Evolutionary conservation across 495 filamentous ascomycete genomes (phyloP), one percentile per base, ranked within the genome.

Genomic region (Podospora sp.): DNA sequence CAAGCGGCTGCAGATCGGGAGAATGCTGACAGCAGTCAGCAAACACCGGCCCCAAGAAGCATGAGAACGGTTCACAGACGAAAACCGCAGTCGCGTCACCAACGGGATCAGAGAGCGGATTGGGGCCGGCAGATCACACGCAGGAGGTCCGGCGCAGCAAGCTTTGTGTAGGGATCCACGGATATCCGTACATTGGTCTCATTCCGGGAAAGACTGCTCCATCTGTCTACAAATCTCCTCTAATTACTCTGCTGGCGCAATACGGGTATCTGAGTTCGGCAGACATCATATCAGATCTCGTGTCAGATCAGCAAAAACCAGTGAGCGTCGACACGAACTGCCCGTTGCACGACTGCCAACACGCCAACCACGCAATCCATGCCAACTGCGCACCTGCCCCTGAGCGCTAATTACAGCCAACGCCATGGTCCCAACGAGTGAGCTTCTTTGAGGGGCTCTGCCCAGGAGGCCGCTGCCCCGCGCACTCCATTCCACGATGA

Each of bases 361-460:
- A 14, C 16, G 40, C 40, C 40, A 46, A 12, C 40, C n/a, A 46
- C 16, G 16, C 40, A 46, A 18, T 18, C 40, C 12, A 11, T 46
- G 40, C 40, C 40, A 46, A 46, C 40, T 6, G 40, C 9, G 40
- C 40, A 46, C 9, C 40, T 18, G 40, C 40, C 40, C 40, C 40
- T 46, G 40, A 46, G 40, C 40, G 40, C 40, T 46, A 46, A 46
- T 46, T 46, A 46, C 40, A 46, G 40, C 40, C 40, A 46, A 46
- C 40, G 40, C 40, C 40, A 6, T 11, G 16, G 16, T 18, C 16
- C 12, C 40, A 2, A 46, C 12, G 40, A 33, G 5, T 2, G 40
- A 11, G 40, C 11, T 46, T 46, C 40, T 46, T 46, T 2, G 11
- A 14, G 9, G 40, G 40, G 14, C 16, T 46, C 40, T 6, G 5